A percentile compares a stretch with the other conserved stretches of the same genome.
These are phyloP conservation scores for Aspergillus sp. DNA, from an alignment of 2,329 filamentous ascomycete genomes.

Conservation along the genomic window DNA sequence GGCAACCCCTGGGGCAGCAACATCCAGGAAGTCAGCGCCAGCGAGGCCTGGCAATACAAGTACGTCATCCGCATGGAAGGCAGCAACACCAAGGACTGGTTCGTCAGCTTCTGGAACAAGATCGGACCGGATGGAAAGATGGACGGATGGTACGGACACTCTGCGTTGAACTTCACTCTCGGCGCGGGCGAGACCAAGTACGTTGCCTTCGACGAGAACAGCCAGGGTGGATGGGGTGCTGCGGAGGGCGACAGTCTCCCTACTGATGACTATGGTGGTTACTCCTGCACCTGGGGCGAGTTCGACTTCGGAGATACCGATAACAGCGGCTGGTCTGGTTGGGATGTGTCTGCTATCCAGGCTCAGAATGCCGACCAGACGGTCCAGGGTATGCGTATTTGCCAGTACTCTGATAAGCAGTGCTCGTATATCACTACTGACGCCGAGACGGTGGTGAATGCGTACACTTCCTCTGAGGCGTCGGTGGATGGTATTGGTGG, in stretches of 20 bases:
- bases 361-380: constrained; percentile 30
- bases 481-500: constrained; percentile 39
- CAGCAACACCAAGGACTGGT: constrained; percentile 33
- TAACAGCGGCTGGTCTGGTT: constrained; percentile 41
- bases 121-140: constrained; percentile 36
- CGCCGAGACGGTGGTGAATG: constrained; percentile 27
- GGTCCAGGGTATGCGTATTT: constrained; percentile 41
- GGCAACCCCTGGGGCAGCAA: constrained; percentile 45
- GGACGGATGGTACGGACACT: constrained; percentile 40
- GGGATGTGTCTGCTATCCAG: constrained; percentile 44
- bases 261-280: constrained; percentile 32
- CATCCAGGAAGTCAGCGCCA: constrained; percentile 38
- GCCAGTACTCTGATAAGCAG: constrained; percentile 24
- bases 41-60: constrained; percentile 35
- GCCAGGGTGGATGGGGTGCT: constrained; percentile 41
- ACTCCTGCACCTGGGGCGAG: constrained; percentile 41
- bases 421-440: constrained; percentile 35
- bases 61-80: constrained; percentile 40
- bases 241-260: constrained; percentile 30
- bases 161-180: constrained; percentile 35
- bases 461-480: constrained; percentile 29
- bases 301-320: constrained; percentile 37
- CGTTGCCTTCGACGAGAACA: constrained; percentile 42
- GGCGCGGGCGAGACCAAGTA: constrained; percentile 34
- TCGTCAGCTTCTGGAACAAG: constrained; percentile 44